Evolutionary conservation across 345 rosid genomes (phyloP).

Genomic region (Camelina hispida): DNA sequence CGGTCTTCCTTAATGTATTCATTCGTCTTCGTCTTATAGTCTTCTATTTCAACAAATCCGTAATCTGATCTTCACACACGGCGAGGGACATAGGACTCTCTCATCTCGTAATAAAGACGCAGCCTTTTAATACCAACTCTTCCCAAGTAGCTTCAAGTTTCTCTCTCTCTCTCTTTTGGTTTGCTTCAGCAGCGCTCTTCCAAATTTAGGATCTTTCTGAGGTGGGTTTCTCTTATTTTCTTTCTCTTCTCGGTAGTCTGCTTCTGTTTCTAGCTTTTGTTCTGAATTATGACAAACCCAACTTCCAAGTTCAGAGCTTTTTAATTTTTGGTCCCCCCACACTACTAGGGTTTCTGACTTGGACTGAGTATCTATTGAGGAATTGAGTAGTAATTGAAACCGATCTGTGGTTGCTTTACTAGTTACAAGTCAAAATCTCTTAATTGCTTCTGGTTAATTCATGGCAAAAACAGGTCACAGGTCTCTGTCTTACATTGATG

Average conservation of each 20-base stretch:
- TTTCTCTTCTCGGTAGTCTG: background rate
- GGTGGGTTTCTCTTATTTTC: slow-evolving; percentile 37
- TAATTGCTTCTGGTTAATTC: background rate
- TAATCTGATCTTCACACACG: slow-evolving; percentile 25
- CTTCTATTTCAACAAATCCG: slow-evolving; percentile 36
- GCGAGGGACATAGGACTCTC: slow-evolving; percentile 3
- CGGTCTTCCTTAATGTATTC: slow-evolving; percentile 15
- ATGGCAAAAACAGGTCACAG: slow-evolving; percentile 37
- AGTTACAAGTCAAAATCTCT: slow-evolving; percentile 22
- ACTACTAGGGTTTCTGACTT: slow-evolving; percentile 13
- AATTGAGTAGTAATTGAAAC: slow-evolving; percentile 8
- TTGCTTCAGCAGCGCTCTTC: slow-evolving; percentile 12
- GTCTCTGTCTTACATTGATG: slow-evolving; percentile 52
- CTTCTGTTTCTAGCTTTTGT: slow-evolving; percentile 19
- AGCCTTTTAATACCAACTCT: slow-evolving; percentile 18
- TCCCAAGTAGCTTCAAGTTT: background rate
- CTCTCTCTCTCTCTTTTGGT: slow-evolving; percentile 9
- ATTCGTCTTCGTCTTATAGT: background rate
- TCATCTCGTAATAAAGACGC: slow-evolving; percentile 17
- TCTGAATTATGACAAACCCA: slow-evolving; percentile 20
- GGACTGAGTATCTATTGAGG: background rate
- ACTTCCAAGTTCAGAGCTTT: slow-evolving; percentile 28
- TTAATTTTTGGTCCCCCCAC: background rate
- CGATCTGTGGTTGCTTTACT: slow-evolving; percentile 16
- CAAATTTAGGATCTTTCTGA: slow-evolving; percentile 11